Evolutionary conservation across 2,329 filamentous ascomycete species (phyloP).

Genomic region (Colletotrichum musicola): DNA sequence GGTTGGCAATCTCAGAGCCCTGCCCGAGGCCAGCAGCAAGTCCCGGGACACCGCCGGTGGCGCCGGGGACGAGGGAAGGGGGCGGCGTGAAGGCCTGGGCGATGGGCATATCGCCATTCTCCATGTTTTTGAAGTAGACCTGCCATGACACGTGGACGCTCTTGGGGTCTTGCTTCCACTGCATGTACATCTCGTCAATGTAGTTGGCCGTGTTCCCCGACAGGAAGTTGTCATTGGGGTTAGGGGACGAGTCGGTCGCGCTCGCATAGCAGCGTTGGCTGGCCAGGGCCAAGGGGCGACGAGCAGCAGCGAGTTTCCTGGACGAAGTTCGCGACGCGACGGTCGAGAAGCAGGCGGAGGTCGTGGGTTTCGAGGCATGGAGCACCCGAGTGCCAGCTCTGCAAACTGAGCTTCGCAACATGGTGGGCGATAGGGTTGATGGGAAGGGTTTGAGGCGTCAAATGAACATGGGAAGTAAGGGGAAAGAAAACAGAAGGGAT

Average conservation of each 20-base stretch:
- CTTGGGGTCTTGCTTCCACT: conserved; percentile 93
- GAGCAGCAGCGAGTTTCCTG: conserved; percentile 59
- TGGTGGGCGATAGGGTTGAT: conserved; percentile 53
- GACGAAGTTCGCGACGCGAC: conserved; percentile 55
- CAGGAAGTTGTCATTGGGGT: conserved; percentile 95
- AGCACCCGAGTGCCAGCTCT: conserved; percentile 75
- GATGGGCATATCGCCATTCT: conserved; percentile 96
- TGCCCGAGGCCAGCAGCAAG: conserved; percentile 78
- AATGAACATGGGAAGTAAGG: conserved; percentile 23
- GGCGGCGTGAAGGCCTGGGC: conserved; percentile 97
- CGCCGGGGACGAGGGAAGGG: conserved; percentile 87
- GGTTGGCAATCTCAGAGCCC: conserved; percentile 88
- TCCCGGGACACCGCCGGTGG: conserved; percentile 81
- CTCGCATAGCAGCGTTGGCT: conserved; percentile 68
- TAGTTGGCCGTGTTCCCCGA: conserved; percentile 98
- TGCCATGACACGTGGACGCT: conserved; percentile 99
- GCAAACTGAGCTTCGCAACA: conserved; percentile 79
- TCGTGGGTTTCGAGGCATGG: conserved; percentile 62
- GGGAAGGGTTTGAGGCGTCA: conserved; percentile 4
- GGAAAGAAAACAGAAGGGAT: conserved; percentile 20
- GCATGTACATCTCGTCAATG: conserved; percentile 99
- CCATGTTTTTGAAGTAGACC: conserved; percentile 99
- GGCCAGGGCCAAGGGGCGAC: conserved; percentile 64
- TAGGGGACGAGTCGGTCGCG: conserved; percentile 68
- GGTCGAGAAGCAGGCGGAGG: conserved; percentile 57